Conservation (phyloP, 805 yeast genomes). For the Soucietia sequanensis region DNA sequence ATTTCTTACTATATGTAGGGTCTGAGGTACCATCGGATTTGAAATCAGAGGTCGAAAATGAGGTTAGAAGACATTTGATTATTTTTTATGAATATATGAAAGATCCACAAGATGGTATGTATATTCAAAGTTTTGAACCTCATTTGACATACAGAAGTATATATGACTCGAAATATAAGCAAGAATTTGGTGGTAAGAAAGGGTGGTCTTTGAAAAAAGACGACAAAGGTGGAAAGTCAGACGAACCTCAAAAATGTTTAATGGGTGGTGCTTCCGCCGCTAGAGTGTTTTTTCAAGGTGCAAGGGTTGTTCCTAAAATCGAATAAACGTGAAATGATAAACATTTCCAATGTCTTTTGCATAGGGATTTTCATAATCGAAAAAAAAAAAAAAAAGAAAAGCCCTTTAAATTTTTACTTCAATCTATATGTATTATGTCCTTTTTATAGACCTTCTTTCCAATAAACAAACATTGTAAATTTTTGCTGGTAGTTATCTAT, state of each 20-base stretch:
- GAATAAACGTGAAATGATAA: slow-evolving; percentile 6
- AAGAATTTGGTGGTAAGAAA: slow-evolving; percentile 56
- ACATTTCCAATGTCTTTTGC: too few species aligned
- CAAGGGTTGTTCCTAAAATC: slow-evolving; percentile 45
- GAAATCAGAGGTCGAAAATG: slow-evolving; percentile 37
- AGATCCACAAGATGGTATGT: slow-evolving; percentile 59
- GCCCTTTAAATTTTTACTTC: too few species aligned
- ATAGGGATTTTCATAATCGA: too few species aligned
- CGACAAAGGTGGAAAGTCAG: slow-evolving; percentile 45
- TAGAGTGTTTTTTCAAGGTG: slow-evolving; percentile 66
- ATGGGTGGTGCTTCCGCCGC: slow-evolving; percentile 70
- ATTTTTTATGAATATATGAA: slow-evolving; percentile 56
- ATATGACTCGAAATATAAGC: slow-evolving; percentile 46
- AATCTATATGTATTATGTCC: not conserved
- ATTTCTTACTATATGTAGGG: slow-evolving; percentile 54
- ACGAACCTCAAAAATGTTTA: slow-evolving; percentile 49
- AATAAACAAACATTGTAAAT: too few species aligned
- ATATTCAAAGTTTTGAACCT: slow-evolving; percentile 60
- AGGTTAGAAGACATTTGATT: slow-evolving; percentile 52
- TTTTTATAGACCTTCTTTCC: too few species aligned
- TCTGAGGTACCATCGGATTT: slow-evolving; percentile 35
- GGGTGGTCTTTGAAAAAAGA: slow-evolving; percentile 48
- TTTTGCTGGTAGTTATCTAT: too few species aligned
- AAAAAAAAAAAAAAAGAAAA: too few species aligned
- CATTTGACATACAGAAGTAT: slow-evolving; percentile 50